phyloP scores from a whole-genome alignment of 352 stramenopile genomes.

The Phytopythium aichiense region DNA sequence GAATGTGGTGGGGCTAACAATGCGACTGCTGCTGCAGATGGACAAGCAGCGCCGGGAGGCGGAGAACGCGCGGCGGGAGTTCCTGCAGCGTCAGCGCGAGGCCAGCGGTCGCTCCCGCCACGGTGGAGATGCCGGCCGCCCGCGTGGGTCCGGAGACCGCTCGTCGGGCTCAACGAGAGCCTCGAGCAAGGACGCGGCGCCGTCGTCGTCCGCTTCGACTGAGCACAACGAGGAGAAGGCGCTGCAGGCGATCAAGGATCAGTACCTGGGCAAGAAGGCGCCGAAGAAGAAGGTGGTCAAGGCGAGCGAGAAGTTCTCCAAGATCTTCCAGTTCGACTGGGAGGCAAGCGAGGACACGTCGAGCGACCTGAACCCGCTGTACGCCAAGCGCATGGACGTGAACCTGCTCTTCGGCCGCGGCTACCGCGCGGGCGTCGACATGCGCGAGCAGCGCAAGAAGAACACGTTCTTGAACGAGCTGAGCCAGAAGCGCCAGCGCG shows the following conservation, averaged over 20 bases:
- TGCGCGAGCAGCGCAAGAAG: conserved; percentile 90
- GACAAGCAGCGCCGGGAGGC: conserved; percentile 50
- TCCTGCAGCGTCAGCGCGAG: conserved; percentile 52
- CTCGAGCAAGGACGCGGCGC: conserved; percentile 1
- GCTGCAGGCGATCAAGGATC: conserved; percentile 80
- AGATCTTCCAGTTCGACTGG: conserved; percentile 95
- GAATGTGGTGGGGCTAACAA: not conserved
- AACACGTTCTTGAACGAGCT: conserved; percentile 88
- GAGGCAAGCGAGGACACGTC: conserved; percentile 91
- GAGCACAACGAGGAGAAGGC: conserved; percentile 65
- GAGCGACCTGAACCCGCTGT: conserved; percentile 89
- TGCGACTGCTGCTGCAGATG: conserved; percentile 18
- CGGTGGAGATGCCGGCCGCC: conserved; percentile 11
- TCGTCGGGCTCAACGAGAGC: not conserved
- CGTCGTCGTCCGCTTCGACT: conserved; percentile 14
- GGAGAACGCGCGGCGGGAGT: conserved; percentile 55
- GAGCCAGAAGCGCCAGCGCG: conserved; percentile 82
- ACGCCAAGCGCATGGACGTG: conserved; percentile 84
- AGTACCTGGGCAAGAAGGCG: conserved; percentile 86
- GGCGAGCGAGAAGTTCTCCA: conserved; percentile 90
- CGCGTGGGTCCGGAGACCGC: not conserved
- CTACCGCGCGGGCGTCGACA: conserved; percentile 92
- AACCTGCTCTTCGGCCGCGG: conserved; percentile 90
- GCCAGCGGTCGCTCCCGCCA: conserved; percentile 16
- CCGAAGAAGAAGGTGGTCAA: conserved; percentile 91